Conservation (phyloP, 1,139 yeast species). For the Hansenula sp. region DNA sequence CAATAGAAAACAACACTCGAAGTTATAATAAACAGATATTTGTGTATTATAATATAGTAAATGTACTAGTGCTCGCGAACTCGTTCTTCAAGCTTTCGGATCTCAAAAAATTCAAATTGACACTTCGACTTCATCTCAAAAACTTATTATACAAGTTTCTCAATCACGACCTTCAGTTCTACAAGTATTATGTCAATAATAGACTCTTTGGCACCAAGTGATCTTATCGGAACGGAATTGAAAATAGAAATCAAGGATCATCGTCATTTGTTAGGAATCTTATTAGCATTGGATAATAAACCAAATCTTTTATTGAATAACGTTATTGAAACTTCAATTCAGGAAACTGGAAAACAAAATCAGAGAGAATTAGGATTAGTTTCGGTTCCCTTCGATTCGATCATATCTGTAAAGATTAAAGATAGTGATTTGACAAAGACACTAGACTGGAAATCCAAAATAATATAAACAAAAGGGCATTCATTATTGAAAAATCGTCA, state of each 20-base stretch:
- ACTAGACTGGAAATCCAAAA: conserved; percentile 19
- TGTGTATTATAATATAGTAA: too few relatives aligned
- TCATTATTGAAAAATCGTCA: neutral
- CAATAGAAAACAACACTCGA: too few relatives aligned
- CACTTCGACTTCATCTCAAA: too few relatives aligned
- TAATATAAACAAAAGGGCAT: neutral
- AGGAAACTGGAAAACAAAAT: conserved; percentile 3
- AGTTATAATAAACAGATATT: too few relatives aligned
- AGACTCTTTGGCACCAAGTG: conserved; percentile 16
- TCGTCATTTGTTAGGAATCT: conserved; percentile 26
- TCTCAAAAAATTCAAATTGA: too few relatives aligned
- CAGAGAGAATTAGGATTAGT: conserved; percentile 33
- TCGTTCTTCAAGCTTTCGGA: too few relatives aligned
- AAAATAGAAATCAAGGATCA: conserved; percentile 27
- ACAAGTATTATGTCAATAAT: too few relatives aligned
- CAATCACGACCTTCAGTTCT: too few relatives aligned
- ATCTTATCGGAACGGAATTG: conserved; percentile 18
- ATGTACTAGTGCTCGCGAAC: too few relatives aligned
- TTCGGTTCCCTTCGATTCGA: conserved; percentile 28
- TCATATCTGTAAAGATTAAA: conserved; percentile 22
- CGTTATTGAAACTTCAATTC: conserved; percentile 16
- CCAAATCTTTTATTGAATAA: conserved; percentile 31
- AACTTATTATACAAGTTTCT: too few relatives aligned
- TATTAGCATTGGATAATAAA: conserved; percentile 35
- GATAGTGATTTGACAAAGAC: conserved; percentile 22